These are phyloP conservation scores for Colletotrichum salicis DNA, from an alignment of 2,329 filamentous ascomycete species.

Conservation along the genomic window DNA sequence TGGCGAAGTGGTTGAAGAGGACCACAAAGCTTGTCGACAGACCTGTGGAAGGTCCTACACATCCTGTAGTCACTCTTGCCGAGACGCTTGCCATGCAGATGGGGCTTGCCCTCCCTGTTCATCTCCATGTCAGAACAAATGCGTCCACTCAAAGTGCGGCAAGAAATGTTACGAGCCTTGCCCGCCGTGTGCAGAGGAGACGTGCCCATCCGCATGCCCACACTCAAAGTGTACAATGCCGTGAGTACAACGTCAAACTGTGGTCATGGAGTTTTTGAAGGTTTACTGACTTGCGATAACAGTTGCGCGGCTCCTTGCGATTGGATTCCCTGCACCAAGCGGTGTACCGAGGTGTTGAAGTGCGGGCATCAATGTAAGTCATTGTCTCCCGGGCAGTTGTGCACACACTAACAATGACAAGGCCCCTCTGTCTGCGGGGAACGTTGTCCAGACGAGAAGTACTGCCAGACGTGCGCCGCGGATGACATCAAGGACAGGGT, in stretches of 20 bases:
- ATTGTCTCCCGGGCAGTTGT: too few relatives aligned
- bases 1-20: conserved; percentile 40
- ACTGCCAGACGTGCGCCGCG: conserved; percentile 67
- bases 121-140: conserved; percentile 63
- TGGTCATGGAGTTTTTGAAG: not conserved
- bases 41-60: conserved; percentile 47
- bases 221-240: conserved; percentile 64
- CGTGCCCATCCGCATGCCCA: conserved; percentile 65
- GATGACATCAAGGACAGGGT: conserved; percentile 53
- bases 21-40: conserved; percentile 61
- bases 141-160: conserved; percentile 66
- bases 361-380: conserved; percentile 70
- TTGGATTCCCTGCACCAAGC: conserved; percentile 70
- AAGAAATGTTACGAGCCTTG: conserved; percentile 69
- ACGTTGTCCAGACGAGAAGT: conserved; percentile 60
- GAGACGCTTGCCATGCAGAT: conserved; percentile 60
- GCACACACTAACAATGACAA: conserved; percentile 12
- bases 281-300: not conserved
- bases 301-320: conserved; percentile 72
- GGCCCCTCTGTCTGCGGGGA: conserved; percentile 73
- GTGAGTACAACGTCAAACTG: conserved; percentile 43
- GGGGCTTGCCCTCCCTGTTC: conserved; percentile 58
- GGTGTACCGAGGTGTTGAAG: conserved; percentile 62
- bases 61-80: conserved; percentile 68
- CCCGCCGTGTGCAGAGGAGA: conserved; percentile 65